phyloP scores from a whole-genome alignment of 2,329 filamentous ascomycete genomes.

The Fusarium nodosum region DNA sequence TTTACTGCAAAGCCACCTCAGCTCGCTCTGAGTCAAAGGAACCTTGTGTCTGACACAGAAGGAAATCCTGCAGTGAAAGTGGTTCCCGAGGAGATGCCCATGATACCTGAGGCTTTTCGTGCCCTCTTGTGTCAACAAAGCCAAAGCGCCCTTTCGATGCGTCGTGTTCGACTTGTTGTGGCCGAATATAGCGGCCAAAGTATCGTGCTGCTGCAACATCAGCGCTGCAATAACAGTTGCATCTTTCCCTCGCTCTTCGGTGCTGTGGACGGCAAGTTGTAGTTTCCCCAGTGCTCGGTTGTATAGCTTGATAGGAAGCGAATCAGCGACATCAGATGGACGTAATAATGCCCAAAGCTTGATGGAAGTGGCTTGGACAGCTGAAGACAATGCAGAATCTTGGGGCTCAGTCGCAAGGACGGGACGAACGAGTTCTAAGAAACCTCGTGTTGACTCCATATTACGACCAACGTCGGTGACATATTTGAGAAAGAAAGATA shows the following conservation, averaged over 20 bases:
- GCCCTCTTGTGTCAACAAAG: background rate
- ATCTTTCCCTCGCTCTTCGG: background rate
- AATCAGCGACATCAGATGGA: fast-evolving
- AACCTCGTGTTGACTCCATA: conserved; percentile 31
- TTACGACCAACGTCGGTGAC: conserved; percentile 28
- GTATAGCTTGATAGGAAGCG: background rate
- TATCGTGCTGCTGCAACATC: conserved; percentile 34
- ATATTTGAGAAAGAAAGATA: conserved; percentile 35
- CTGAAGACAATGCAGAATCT: conserved; percentile 14
- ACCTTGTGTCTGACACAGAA: conserved; percentile 1
- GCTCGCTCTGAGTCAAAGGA: background rate
- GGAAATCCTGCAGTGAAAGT: conserved; percentile 31
- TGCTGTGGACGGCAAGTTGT: background rate
- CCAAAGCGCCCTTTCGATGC: conserved; percentile 29
- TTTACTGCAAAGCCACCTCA: conserved; percentile 4
- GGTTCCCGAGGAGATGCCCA: conserved; percentile 20
- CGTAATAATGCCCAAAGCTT: conserved; percentile 25
- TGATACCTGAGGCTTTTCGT: background rate
- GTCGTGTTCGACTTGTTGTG: conserved; percentile 6
- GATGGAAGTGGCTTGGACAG: conserved; percentile 15
- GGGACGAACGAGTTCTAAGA: conserved; percentile 34
- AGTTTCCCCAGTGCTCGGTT: conserved; percentile 13
- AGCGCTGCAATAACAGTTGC: conserved; percentile 29
- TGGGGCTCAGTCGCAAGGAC: background rate
- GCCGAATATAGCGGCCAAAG: conserved; percentile 13